phyloP scores from a whole-genome alignment of 2,329 filamentous ascomycete species.

The Fusarium chlamydosporum region DNA sequence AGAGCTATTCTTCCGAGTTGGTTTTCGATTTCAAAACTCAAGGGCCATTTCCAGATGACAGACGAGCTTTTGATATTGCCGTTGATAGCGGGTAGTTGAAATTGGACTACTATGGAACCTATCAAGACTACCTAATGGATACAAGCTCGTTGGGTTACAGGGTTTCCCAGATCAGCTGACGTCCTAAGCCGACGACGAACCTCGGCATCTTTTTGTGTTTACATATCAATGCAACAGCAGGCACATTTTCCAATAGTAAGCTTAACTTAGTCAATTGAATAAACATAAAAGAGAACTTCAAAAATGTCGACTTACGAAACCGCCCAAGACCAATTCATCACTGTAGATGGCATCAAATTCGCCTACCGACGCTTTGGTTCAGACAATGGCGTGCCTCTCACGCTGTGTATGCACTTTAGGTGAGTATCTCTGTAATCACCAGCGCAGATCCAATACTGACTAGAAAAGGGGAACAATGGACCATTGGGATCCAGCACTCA shows the following conservation, averaged over 20 bases:
- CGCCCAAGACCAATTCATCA: conserved; percentile 50
- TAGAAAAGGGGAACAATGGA: conserved; percentile 55
- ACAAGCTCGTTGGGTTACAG: neutral
- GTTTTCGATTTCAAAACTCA: too few relatives aligned
- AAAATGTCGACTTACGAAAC: conserved; percentile 53
- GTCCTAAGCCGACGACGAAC: conserved; percentile 28
- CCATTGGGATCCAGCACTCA: conserved; percentile 60
- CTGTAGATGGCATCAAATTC: conserved; percentile 52
- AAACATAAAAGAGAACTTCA: too few relatives aligned
- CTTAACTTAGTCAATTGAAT: neutral
- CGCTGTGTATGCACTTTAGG: conserved; percentile 54
- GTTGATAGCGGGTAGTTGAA: too few relatives aligned
- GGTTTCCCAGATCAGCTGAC: conserved; percentile 39
- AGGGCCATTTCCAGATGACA: too few relatives aligned
- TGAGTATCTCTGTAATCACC: conserved; percentile 26
- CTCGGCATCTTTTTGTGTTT: conserved; percentile 28
- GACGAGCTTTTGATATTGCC: too few relatives aligned
- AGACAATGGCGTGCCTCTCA: conserved; percentile 52
- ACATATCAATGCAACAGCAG: neutral
- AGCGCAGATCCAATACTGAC: neutral
- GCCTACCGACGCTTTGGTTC: conserved; percentile 54
- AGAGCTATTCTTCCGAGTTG: too few relatives aligned
- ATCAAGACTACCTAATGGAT: too few relatives aligned
- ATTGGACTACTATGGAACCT: too few relatives aligned
- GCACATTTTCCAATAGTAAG: neutral